Percentiles rank a stretch among this genome's conserved stretches.
Conservation (phyloP, 495 filamentous ascomycete species). For the Peziza echinospora region DNA sequence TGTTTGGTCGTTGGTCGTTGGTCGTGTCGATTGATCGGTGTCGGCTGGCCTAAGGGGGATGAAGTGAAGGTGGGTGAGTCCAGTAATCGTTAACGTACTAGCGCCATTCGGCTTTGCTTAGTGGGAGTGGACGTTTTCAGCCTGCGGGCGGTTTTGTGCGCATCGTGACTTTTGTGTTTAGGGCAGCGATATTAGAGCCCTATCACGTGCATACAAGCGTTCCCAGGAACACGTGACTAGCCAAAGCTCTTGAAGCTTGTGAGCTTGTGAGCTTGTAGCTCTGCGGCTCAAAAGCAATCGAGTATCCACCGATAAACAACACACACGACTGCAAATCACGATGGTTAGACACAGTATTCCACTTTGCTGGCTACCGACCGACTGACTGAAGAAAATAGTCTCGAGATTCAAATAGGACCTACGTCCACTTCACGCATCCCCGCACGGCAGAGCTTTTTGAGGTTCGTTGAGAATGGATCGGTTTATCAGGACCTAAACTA, state of each 20-base stretch:
- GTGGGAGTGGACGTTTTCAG: no score
- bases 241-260: no score
- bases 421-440: constrained; percentile 66
- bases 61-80: background rate
- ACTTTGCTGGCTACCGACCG: no score
- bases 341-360: background rate
- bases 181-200: background rate
- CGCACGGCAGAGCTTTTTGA: constrained; percentile 81
- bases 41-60: background rate
- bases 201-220: no score
- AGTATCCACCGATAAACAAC: no score
- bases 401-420: constrained; percentile 72
- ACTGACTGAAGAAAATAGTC: constrained; percentile 3
- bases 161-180: background rate
- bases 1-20: background rate
- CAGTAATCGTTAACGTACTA: background rate
- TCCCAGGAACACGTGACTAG: no score
- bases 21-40: background rate
- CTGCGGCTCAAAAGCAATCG: no score
- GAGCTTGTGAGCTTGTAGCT: no score
- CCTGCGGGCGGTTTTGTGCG: background rate
- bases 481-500: no score
- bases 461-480: no score
- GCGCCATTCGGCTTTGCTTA: background rate
- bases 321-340: no score